Evolutionary conservation across 129 eudicot species (phyloP).

Genomic region (Apium graveolens): DNA sequence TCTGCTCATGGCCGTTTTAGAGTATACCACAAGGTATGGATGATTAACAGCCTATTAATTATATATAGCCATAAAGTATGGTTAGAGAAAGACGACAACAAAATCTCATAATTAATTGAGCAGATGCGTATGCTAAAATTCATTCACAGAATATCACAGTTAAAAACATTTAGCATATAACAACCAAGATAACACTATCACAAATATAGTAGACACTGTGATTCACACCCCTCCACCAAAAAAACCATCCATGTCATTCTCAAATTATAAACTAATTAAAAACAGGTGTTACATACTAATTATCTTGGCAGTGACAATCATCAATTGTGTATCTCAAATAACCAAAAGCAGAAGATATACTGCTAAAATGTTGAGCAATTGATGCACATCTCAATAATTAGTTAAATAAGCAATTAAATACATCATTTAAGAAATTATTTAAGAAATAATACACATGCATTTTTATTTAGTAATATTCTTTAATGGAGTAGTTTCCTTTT

Average conservation of each 20-base stretch:
- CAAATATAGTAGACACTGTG: not conserved
- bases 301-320: not conserved
- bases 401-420: too few relatives aligned
- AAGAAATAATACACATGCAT: too few relatives aligned
- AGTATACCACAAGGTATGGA: constrained; percentile 87
- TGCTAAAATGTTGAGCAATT: too few relatives aligned
- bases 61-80: not conserved
- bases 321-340: not conserved
- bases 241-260: too few relatives aligned
- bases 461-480: too few relatives aligned
- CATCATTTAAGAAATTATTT: not conserved
- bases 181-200: not conserved
- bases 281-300: not conserved
- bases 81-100: not conserved
- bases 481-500: not conserved
- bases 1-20: constrained; percentile 44
- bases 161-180: not conserved
- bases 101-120: not conserved
- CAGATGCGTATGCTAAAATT: not conserved
- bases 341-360: not conserved
- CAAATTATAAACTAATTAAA: too few relatives aligned
- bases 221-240: not conserved
- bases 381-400: too few relatives aligned
- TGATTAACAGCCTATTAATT: constrained; percentile 86
- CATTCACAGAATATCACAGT: not conserved